phyloP scores from a whole-genome alignment of 1,139 yeast genomes.

The Zygoascus sp. region DNA sequence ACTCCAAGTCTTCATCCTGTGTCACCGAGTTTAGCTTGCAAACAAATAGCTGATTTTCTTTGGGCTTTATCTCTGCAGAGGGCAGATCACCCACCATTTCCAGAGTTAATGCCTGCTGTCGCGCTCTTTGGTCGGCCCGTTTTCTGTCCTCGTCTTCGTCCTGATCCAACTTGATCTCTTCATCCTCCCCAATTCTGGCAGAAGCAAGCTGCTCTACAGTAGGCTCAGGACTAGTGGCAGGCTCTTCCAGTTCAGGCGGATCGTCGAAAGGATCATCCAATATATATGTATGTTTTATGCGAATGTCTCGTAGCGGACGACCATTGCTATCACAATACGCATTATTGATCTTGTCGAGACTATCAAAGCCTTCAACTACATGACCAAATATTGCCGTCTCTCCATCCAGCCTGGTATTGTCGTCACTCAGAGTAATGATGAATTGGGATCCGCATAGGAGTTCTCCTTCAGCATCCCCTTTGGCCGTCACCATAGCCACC shows the following conservation, averaged over 20 bases:
- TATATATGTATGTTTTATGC: slow-evolving; percentile 49
- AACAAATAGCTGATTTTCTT: slow-evolving; percentile 57
- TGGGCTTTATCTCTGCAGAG: slow-evolving; percentile 53
- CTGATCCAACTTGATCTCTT: slow-evolving; percentile 16
- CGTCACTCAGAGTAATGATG: slow-evolving; percentile 30
- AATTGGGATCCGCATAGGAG: slow-evolving; percentile 33
- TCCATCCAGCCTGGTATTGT: slow-evolving; percentile 22
- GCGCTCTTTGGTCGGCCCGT: slow-evolving; percentile 38
- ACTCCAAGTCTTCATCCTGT: slow-evolving; percentile 47
- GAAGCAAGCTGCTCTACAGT: slow-evolving; percentile 36
- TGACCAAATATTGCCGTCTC: slow-evolving; percentile 43
- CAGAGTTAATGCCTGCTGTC: slow-evolving; percentile 53
- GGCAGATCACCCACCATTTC: slow-evolving; percentile 67
- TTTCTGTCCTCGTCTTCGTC: slow-evolving; percentile 23
- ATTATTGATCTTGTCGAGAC: slow-evolving; percentile 44
- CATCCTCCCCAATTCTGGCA: slow-evolving; percentile 36
- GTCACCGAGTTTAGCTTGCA: slow-evolving; percentile 63
- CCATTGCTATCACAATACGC: slow-evolving; percentile 39
- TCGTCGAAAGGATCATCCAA: slow-evolving; percentile 55
- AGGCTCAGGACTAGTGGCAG: slow-evolving; percentile 37
- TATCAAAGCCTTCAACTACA: slow-evolving; percentile 48
- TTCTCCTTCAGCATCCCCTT: slow-evolving; percentile 10
- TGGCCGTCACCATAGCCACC: slow-evolving; percentile 37
- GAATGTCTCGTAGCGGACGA: slow-evolving; percentile 47
- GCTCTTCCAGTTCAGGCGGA: slow-evolving; percentile 30